Evolutionary conservation across 192 early-diverging fungal species (phyloP), one percentile per base, ranked within the genome.

Genomic region (Backusella mclennaniae): DNA sequence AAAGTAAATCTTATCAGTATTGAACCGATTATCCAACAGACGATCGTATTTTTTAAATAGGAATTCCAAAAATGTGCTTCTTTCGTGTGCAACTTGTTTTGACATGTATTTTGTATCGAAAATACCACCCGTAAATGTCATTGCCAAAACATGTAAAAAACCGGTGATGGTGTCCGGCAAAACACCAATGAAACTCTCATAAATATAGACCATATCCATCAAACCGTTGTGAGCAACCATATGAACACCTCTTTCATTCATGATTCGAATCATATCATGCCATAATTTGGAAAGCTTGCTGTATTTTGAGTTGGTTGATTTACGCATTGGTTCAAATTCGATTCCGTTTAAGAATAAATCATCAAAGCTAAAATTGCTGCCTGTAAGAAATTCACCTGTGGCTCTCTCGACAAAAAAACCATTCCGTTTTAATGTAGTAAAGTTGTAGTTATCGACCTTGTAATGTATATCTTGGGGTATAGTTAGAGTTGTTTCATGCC

Each of bases 211-310:
- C 12, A 99, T 79, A 80, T 99, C 98, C 35, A 97, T 84, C 23
- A 98, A 84, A 0, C 97, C 98, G 80, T 99, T 99, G 87, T 99
- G 98, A 0, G 97, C 84, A 9, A 97, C 87, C 17, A 99, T 78
- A 1, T 96, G 94, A 15, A 91, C 81, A 3, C 83, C 78, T n/a
- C 39, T 44, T 21, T 52, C 9, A 15, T 49, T 72, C 35, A 78
- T 53, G n/a, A 67, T 69, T 2, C 38, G 36, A 0, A 77, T 35
- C 15, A 77, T 71, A 11, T 49, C 31, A 15, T 36, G 29, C 77
- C 77, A 78, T 5, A 78, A 35, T 0, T 66, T n/a, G 1, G 44
- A 59, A 3, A 78, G 26, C 23, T 52, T 66, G 19, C 17, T 19
- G 23, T 66, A 15, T 42, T 41, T 56, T 46, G 17, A 1, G 8